phyloP scores from a whole-genome alignment of 2,329 filamentous ascomycete species.

The Fusarium sp. region DNA sequence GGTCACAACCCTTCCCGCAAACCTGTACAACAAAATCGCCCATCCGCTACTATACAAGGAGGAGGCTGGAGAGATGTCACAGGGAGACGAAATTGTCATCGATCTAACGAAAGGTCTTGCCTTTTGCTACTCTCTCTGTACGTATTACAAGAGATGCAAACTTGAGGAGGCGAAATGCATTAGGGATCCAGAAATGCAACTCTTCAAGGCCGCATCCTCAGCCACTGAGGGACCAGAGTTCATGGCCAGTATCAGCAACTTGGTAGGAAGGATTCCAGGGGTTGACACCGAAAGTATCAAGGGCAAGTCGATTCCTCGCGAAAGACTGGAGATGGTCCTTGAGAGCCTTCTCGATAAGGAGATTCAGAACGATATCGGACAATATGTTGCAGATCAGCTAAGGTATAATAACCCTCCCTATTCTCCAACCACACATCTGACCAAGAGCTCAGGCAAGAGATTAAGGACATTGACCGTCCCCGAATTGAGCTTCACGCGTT shows the following conservation, averaged over 20 bases:
- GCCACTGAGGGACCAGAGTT: rapidly evolving
- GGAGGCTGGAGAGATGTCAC: not conserved
- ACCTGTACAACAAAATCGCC: not conserved
- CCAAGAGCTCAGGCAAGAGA: rapidly evolving
- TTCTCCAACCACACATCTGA: too few species aligned
- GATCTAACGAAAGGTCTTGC: not conserved
- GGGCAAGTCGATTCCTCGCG: too few species aligned
- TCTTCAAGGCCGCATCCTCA: rapidly evolving
- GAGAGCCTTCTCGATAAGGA: too few species aligned
- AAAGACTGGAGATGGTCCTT: too few species aligned
- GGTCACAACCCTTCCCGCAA: not conserved
- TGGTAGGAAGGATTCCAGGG: too few species aligned
- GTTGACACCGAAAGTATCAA: rapidly evolving
- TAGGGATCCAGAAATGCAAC: too few species aligned
- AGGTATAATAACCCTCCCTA: too few species aligned
- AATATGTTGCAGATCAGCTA: too few species aligned
- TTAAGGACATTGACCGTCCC: rapidly evolving
- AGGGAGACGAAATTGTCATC: not conserved
- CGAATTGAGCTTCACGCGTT: too few species aligned
- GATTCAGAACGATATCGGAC: too few species aligned
- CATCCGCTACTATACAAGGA: not conserved
- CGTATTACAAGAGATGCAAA: not conserved
- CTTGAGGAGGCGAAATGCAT: not conserved
- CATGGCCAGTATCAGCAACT: rapidly evolving
- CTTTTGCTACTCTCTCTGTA: not conserved